Percentiles rank a stretch among this genome's conserved stretches.
phyloP scores from a whole-genome alignment of 2,329 filamentous ascomycete species.

The Cercospora nicotianae region DNA sequence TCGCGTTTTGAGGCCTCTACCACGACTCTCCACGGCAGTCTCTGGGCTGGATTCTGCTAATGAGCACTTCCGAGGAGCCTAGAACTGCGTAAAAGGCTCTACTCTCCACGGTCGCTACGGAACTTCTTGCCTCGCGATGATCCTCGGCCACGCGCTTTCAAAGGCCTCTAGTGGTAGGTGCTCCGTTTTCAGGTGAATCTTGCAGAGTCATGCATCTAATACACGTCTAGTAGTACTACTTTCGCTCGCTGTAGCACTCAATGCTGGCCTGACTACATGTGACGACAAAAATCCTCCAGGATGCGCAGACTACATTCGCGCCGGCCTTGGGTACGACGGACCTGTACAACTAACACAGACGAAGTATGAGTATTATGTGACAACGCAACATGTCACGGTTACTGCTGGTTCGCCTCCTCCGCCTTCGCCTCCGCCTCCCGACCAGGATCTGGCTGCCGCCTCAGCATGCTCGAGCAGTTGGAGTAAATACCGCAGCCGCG shows the following conservation, averaged over 20 bases:
- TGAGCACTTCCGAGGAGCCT: neutral
- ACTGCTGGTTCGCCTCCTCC: neutral
- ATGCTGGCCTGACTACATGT: slow-evolving; percentile 1
- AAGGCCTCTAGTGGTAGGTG: slow-evolving; percentile 11
- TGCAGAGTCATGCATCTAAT: neutral
- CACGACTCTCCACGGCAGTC: neutral
- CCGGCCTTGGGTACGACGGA: slow-evolving; percentile 10
- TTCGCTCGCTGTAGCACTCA: slow-evolving; percentile 1
- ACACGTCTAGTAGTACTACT: neutral
- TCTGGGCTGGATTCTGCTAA: neutral
- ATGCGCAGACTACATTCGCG: slow-evolving; percentile 20
- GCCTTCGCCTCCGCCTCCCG: neutral
- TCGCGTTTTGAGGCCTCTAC: neutral
- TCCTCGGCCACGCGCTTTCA: neutral
- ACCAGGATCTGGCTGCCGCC: slow-evolving; percentile 3
- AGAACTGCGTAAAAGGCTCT: neutral
- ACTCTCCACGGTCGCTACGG: slow-evolving; percentile 10
- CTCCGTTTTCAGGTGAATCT: neutral
- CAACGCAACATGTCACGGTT: neutral
- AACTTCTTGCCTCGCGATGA: neutral
- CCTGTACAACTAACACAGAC: neutral
- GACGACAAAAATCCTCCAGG: neutral
- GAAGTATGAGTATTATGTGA: neutral
- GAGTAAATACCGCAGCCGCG: neutral
- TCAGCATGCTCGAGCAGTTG: slow-evolving; percentile 12